A percentile compares a stretch with the other conserved stretches of the same genome.
Conservation (phyloP, 768 basidiomycete genomes). For the Pleurotus cornucopiae region DNA sequence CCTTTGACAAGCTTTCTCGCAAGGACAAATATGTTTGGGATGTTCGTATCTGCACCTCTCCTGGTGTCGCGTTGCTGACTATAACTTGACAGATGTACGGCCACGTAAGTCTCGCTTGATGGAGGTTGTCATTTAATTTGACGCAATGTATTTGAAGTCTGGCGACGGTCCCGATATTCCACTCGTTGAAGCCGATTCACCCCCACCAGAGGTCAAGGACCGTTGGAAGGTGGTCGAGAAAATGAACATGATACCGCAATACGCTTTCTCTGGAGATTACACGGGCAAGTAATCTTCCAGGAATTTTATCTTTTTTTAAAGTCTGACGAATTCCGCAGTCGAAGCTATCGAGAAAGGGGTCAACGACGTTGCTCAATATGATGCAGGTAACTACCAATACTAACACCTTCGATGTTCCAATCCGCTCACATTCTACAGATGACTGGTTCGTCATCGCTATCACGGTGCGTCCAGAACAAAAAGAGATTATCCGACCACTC, state of each 20-base stretch:
- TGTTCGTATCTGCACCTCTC: constrained; percentile 35
- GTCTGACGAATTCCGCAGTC: constrained; percentile 28
- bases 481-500: neutral
- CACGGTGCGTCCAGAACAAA: constrained; percentile 33
- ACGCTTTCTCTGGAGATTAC: constrained; percentile 65
- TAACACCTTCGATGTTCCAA: neutral
- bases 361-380: constrained; percentile 54
- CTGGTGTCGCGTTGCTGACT: neutral
- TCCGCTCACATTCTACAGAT: constrained; percentile 28
- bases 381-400: constrained; percentile 40
- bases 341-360: constrained; percentile 64
- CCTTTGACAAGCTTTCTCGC: constrained; percentile 54
- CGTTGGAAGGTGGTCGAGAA: constrained; percentile 68
- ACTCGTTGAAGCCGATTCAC: constrained; percentile 45
- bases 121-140: neutral
- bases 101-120: constrained; percentile 42
- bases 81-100: constrained; percentile 46
- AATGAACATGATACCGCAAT: constrained; percentile 65
- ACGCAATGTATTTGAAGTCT: constrained; percentile 33
- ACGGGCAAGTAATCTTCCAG: constrained; percentile 37
- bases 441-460: constrained; percentile 72
- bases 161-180: constrained; percentile 58
- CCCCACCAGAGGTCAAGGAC: constrained; percentile 49
- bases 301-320: too few relatives aligned
- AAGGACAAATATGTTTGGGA: constrained; percentile 79